Conservation (phyloP, 768 basidiomycete genomes). For the Auriscalpium orientale region DNA sequence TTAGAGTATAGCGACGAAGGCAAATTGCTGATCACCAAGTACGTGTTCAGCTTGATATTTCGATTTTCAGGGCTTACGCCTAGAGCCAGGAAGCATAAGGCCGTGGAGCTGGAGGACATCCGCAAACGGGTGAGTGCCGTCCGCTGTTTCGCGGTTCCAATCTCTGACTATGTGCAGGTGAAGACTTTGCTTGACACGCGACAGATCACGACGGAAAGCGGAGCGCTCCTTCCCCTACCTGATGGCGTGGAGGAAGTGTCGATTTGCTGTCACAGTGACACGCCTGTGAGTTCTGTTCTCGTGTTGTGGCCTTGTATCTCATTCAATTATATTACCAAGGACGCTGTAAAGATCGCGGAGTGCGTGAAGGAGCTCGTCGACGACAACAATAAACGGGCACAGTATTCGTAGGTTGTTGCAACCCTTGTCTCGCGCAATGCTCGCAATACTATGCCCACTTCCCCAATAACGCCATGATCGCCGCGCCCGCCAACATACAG, state of each 20-base stretch:
- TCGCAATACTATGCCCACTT: constrained; percentile 60
- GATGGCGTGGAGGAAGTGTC: constrained; percentile 41
- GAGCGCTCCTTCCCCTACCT: constrained; percentile 35
- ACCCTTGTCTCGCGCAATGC: too few species aligned
- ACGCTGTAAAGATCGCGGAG: constrained; percentile 43
- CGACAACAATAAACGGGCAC: constrained; percentile 31
- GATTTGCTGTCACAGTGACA: constrained; percentile 62
- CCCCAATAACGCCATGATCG: constrained; percentile 83
- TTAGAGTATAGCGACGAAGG: constrained; percentile 52
- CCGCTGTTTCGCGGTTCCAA: not conserved
- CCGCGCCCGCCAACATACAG: constrained; percentile 74
- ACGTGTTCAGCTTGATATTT: constrained; percentile 7
- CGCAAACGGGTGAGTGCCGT: constrained; percentile 32
- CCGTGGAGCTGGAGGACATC: constrained; percentile 36
- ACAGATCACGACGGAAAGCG: constrained; percentile 36
- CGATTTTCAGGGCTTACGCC: not conserved
- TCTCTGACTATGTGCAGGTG: constrained; percentile 26
- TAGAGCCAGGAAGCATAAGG: constrained; percentile 40
- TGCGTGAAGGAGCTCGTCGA: constrained; percentile 51
- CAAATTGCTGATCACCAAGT: constrained; percentile 55
- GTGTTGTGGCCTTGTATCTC: not conserved
- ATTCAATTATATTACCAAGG: constrained; percentile 24
- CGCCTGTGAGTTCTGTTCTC: constrained; percentile 36
- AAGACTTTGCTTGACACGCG: constrained; percentile 34
- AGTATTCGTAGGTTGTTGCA: too few species aligned